These are phyloP conservation scores for Boletus sp. DNA, from an alignment of 1,284 basidiomycete genomes.

Conservation along the genomic window DNA sequence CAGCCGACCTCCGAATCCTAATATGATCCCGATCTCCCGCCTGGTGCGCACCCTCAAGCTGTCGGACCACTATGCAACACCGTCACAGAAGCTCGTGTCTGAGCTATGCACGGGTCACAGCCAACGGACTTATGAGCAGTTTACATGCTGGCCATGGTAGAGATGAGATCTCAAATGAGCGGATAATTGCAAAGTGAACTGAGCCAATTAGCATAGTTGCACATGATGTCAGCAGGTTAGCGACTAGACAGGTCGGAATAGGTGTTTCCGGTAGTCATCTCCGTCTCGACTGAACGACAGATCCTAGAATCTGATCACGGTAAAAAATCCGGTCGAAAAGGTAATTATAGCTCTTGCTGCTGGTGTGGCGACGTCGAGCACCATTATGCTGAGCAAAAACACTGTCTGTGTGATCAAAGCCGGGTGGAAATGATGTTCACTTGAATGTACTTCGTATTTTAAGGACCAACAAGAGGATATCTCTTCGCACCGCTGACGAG, in stretches of 20 bases:
- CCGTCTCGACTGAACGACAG: slow-evolving; percentile 12
- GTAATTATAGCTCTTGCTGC: neutral
- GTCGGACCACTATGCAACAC: neutral
- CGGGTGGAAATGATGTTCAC: slow-evolving; percentile 11
- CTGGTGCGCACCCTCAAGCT: neutral
- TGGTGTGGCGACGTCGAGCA: neutral
- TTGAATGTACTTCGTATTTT: slow-evolving; percentile 14
- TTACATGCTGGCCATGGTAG: neutral
- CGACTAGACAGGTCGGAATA: neutral
- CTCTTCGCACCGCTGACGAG: slow-evolving; percentile 7
- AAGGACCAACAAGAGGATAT: slow-evolving; percentile 9
- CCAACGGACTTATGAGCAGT: neutral
- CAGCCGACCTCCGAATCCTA: too few species aligned
- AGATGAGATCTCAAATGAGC: slow-evolving; percentile 1
- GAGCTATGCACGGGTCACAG: neutral
- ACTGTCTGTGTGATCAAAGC: slow-evolving; percentile 2
- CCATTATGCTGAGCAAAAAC: neutral
- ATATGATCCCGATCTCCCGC: too few species aligned
- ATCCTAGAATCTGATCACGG: neutral
- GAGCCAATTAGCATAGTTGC: neutral
- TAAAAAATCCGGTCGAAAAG: neutral
- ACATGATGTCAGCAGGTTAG: too few species aligned
- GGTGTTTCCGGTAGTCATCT: slow-evolving; percentile 20
- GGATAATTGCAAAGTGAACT: neutral
- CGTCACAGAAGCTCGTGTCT: neutral